Evolutionary conservation across 352 stramenopile species (phyloP).

Genomic region (Globisporangium barbulae): DNA sequence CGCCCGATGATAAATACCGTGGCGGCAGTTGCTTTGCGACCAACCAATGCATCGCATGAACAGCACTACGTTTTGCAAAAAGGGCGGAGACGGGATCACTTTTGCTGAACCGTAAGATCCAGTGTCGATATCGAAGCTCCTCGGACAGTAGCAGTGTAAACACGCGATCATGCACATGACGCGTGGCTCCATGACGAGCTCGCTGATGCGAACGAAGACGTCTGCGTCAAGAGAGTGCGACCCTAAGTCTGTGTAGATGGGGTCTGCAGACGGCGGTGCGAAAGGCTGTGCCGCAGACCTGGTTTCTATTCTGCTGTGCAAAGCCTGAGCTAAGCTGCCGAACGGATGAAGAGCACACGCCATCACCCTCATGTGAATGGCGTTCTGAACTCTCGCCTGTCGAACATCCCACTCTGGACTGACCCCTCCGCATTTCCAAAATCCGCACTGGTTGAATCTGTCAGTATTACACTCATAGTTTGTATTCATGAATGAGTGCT

Average conservation of each 20-base stretch:
- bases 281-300: neutral
- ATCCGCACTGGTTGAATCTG: neutral
- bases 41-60: no score
- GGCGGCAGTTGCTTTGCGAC: no score
- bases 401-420: neutral
- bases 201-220: no score
- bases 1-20: neutral
- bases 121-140: no score
- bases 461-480: neutral
- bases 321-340: neutral
- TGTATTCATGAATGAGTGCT: neutral
- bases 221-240: neutral
- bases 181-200: no score
- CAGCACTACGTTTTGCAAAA: no score
- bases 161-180: no score
- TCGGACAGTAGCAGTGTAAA: no score
- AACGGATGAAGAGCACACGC: conserved; percentile 4
- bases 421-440: neutral
- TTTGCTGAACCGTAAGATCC: no score
- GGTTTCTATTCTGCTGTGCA: neutral
- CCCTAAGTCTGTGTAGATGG: neutral
- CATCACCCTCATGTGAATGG: neutral
- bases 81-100: no score
- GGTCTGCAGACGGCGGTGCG: no score
- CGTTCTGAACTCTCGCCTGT: neutral